phyloP scores from a whole-genome alignment of 805 yeast species.

The Candida fluviatilis region DNA sequence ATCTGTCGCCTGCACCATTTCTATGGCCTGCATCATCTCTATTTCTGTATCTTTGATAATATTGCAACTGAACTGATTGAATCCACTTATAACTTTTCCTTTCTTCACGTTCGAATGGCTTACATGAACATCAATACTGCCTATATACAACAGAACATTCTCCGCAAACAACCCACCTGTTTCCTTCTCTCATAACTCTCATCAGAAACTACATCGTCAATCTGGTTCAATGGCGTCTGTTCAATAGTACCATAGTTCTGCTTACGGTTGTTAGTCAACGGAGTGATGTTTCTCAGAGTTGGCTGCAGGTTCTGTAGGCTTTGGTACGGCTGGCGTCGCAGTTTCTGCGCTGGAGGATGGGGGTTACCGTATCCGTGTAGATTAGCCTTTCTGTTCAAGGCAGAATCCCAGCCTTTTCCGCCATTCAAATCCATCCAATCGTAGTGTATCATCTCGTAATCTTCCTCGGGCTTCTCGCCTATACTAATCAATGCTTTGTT shows the following conservation, averaged over 20 bases:
- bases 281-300: slow-evolving; percentile 2
- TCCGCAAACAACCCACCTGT: slow-evolving; percentile 4
- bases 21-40: too few species aligned
- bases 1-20: too few species aligned
- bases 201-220: slow-evolving; percentile 1
- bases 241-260: slow-evolving; percentile 4
- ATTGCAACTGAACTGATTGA: too few species aligned
- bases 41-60: too few species aligned
- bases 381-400: slow-evolving; percentile 86
- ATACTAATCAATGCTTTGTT: slow-evolving; percentile 71
- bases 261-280: slow-evolving; percentile 1
- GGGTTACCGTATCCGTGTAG: slow-evolving; percentile 96
- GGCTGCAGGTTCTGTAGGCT: slow-evolving; percentile 1
- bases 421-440: slow-evolving; percentile 98
- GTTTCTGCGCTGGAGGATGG: slow-evolving; percentile 54
- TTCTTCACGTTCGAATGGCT: too few species aligned
- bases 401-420: slow-evolving; percentile 94
- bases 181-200: slow-evolving; percentile 3
- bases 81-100: too few species aligned
- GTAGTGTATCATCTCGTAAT: slow-evolving; percentile 61
- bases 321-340: slow-evolving; percentile 12
- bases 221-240: not conserved
- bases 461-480: slow-evolving; percentile 54
- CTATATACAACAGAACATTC: slow-evolving; percentile 7
- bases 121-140: too few species aligned